Conservation (phyloP, 345 rosid genomes). For the Mangifera indica region DNA sequence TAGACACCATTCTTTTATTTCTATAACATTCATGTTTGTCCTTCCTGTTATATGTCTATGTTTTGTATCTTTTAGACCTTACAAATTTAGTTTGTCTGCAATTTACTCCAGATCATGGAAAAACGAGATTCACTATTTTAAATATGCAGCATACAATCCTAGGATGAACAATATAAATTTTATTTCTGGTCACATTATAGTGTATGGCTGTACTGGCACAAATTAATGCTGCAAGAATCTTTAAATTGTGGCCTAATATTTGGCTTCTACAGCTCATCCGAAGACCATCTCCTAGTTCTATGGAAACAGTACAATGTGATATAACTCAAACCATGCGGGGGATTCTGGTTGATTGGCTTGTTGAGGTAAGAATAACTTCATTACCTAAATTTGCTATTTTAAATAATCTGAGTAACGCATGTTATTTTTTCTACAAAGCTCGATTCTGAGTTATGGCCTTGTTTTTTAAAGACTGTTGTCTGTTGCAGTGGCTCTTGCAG, state of each 20-base stretch:
- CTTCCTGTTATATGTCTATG: background rate
- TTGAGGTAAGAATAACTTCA: slow-evolving; percentile 60
- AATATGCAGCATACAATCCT: slow-evolving; percentile 4
- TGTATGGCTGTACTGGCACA: too few species aligned
- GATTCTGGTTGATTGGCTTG: slow-evolving; percentile 95
- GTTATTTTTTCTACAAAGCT: background rate
- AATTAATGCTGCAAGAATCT: background rate
- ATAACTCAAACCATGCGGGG: slow-evolving; percentile 85
- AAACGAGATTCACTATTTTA: background rate
- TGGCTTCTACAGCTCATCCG: slow-evolving; percentile 54
- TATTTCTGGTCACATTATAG: too few species aligned
- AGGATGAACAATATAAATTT: background rate
- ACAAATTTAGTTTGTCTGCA: background rate
- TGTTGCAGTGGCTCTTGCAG: too few species aligned
- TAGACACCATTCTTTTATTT: background rate
- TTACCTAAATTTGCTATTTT: slow-evolving; percentile 4
- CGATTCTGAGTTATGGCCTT: too few species aligned
- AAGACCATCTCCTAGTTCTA: slow-evolving; percentile 56
- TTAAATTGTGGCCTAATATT: slow-evolving; percentile 18
- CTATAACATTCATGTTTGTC: background rate
- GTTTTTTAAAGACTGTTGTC: too few species aligned
- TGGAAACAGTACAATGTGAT: slow-evolving; percentile 73
- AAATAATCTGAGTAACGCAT: background rate
- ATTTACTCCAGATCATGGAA: background rate
- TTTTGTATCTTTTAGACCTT: slow-evolving; percentile 7